A percentile compares a stretch with the other conserved stretches of the same genome.
Evolutionary conservation across 2,329 filamentous ascomycete genomes (phyloP).

Genomic region (Plenodomus biglobosus): DNA sequence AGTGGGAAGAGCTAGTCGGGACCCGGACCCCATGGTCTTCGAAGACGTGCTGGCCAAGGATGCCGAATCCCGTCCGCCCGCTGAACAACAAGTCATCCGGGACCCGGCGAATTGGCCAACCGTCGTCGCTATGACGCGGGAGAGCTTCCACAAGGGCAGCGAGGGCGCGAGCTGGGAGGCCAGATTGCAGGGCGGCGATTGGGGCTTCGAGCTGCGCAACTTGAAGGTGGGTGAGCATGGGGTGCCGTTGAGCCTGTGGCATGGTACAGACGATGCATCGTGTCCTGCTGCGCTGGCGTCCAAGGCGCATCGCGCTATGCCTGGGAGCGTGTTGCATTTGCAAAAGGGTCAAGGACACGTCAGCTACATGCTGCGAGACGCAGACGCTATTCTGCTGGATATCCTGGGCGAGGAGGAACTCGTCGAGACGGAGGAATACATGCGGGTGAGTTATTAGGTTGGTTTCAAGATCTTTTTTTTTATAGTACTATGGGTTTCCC

Average conservation of each 20-base stretch:
- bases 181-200: constrained; percentile 28
- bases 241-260: constrained; percentile 36
- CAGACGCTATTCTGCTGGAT: constrained; percentile 25
- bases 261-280: constrained; percentile 35
- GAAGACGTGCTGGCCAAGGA: constrained; percentile 29
- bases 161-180: constrained; percentile 35
- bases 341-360: constrained; percentile 32
- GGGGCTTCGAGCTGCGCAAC: constrained; percentile 38
- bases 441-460: constrained; percentile 6
- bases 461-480: no score
- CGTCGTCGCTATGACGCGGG: constrained; percentile 31
- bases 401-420: constrained; percentile 19
- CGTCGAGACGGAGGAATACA: constrained; percentile 14
- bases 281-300: constrained; percentile 27
- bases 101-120: constrained; percentile 22
- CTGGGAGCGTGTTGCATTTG: constrained; percentile 20
- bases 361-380: constrained; percentile 24
- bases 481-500: no score
- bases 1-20: constrained; percentile 31
- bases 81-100: constrained; percentile 25
- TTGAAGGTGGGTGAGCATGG: constrained; percentile 21
- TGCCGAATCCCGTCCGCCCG: constrained; percentile 17
- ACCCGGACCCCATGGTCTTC: constrained; percentile 27
- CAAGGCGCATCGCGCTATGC: constrained; percentile 28
- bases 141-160: constrained; percentile 29